Evolutionary conservation across 1,284 basidiomycete genomes (phyloP), one percentile per base, ranked within the genome.

Genomic region (Rhodotorula sp.): DNA sequence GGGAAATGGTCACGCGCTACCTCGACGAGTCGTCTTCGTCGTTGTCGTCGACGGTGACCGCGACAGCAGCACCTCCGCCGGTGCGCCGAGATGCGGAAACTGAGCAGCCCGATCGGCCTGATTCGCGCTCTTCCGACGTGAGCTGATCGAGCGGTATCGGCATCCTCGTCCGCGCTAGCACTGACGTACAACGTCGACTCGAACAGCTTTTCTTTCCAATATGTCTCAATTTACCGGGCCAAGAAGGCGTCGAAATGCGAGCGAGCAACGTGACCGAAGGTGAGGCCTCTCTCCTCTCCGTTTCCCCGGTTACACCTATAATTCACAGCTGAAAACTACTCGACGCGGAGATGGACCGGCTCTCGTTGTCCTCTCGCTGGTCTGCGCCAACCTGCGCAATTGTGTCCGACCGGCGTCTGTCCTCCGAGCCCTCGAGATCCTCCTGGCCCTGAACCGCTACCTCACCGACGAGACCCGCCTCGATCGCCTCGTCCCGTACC

Each of bases 391-490:
- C 76, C 86, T 98, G 45, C 87, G 96, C 53, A 95, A 94, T 77
- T 95, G 92, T 78, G 83, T 86, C 20, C 85, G 93, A 5, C 92
- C 96, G 0, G 91, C 90, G 46, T 93, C 93, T 12, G 92, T 94
- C 79, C 82, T 93, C 42, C 89, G 88, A 51, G 91, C 90, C 0
- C 82, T 99, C 60, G 93, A 97, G 76, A 85, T 97, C 17, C 89
- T 97, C 67, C 84, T 97, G 26, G 91, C 92, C 2, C 84, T 98
- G 8, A 87, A 87, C 6, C 86, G 86, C 3, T 90, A 91, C 78
- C 84, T 99, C 46, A 91, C 91, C 0, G 96, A 99, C 78, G 95
- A 98, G 80, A 93, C 93, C 22, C 95, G 95, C 79, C 83, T 99
- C 59, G 96, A 99, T 79, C 88, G 95, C 6, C 88, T 98, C 81